Evolutionary conservation across 169 alveolate genomes (phyloP).

Genomic region (Eimeria tenella): DNA sequence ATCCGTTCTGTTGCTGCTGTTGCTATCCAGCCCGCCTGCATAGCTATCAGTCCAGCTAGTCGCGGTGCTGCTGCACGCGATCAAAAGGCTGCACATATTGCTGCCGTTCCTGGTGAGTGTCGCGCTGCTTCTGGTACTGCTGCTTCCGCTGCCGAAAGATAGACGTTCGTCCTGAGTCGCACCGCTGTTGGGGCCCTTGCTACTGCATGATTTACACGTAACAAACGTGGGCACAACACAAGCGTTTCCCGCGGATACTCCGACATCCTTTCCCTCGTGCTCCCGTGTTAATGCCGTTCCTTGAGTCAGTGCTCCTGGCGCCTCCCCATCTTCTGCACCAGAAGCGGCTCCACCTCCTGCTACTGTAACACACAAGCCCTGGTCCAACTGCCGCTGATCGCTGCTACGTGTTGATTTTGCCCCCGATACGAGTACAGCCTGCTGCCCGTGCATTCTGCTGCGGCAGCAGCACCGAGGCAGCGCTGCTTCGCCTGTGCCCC

Average conservation of each 20-base stretch:
- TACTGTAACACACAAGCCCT: slow-evolving; percentile 24
- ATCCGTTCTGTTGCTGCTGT: slow-evolving; percentile 36
- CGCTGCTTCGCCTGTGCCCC: background rate
- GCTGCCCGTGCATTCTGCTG: slow-evolving; percentile 56
- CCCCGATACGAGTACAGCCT: slow-evolving; percentile 17
- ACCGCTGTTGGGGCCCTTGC: slow-evolving; percentile 53
- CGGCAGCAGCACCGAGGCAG: slow-evolving; percentile 37
- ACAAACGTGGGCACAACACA: background rate
- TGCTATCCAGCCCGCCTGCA: background rate
- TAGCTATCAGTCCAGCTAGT: slow-evolving; percentile 14
- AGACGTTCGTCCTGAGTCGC: background rate
- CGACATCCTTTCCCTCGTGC: background rate
- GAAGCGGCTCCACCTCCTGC: slow-evolving; percentile 20
- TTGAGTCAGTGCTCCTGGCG: background rate
- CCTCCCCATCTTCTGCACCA: background rate
- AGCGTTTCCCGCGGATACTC: background rate
- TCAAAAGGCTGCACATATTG: slow-evolving; percentile 8
- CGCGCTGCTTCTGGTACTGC: background rate
- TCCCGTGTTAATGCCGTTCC: slow-evolving; percentile 16
- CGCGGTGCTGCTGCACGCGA: slow-evolving; percentile 22
- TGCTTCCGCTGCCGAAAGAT: slow-evolving; percentile 54
- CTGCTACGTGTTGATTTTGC: slow-evolving; percentile 3
- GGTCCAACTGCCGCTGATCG: slow-evolving; percentile 35
- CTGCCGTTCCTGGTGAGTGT: slow-evolving; percentile 30
- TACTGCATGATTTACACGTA: slow-evolving; percentile 17